Percentiles rank a stretch among this genome's conserved stretches.
Conservation (phyloP, 306 rosid genomes). For the Styphnolobium japonicum region DNA sequence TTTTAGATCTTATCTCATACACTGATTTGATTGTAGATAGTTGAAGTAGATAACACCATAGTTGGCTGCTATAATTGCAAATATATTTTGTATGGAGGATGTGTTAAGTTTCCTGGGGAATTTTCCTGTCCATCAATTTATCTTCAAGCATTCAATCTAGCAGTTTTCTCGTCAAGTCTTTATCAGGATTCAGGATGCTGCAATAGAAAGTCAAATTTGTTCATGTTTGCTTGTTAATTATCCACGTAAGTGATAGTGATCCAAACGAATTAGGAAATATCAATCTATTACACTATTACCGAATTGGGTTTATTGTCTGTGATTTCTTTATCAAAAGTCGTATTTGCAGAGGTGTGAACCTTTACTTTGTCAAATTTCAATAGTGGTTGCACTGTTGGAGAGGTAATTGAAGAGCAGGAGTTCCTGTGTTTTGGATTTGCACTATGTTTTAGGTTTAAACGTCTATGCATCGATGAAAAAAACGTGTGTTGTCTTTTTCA, state of each 20-base stretch:
- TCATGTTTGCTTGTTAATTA: not conserved
- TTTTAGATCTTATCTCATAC: not conserved
- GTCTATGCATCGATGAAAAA: slow-evolving; percentile 31
- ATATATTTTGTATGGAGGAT: not conserved
- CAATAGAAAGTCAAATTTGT: slow-evolving; percentile 19
- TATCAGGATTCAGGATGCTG: not conserved
- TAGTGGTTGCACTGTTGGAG: slow-evolving; percentile 38
- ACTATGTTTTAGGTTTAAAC: slow-evolving; percentile 36
- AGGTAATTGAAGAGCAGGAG: slow-evolving; percentile 23
- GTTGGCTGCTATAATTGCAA: not conserved
- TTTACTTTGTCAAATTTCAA: slow-evolving; percentile 32
- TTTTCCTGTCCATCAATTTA: not conserved
- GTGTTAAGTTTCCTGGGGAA: not conserved
- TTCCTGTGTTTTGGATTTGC: slow-evolving; percentile 23
- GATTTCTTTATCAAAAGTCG: slow-evolving; percentile 28
- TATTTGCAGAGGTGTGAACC: slow-evolving; percentile 25
- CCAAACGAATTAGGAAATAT: not conserved
- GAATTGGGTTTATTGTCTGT: slow-evolving; percentile 19
- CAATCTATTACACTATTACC: not conserved
- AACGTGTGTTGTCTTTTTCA: slow-evolving; percentile 23
- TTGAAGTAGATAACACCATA: not conserved
- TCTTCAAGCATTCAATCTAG: not conserved
- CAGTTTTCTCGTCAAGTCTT: slow-evolving; percentile 4
- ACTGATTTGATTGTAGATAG: not conserved
- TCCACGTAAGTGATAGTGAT: not conserved